Evolutionary conservation across 352 stramenopile species (phyloP).

Genomic region (Pythium rhizo-oryzae): DNA sequence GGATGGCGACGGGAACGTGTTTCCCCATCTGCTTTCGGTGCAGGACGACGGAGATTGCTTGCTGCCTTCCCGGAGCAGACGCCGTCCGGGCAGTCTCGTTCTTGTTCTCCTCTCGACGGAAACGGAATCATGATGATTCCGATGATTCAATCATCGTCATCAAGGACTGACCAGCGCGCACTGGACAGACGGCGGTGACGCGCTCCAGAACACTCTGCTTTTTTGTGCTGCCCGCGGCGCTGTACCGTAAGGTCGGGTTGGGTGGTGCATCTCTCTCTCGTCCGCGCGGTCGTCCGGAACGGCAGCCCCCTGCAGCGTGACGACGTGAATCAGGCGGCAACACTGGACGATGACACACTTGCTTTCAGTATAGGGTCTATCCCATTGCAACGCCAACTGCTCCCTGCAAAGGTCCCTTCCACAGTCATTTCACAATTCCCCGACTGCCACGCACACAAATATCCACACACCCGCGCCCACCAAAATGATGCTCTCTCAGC

Average conservation of each 20-base stretch:
- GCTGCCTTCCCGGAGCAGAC: constrained; percentile 3
- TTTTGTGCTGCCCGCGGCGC: background rate
- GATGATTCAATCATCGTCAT: too few relatives aligned
- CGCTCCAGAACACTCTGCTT: background rate
- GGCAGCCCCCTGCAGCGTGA: constrained; percentile 2
- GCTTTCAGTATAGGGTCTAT: constrained; percentile 9
- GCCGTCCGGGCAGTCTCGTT: too few relatives aligned
- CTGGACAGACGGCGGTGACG: constrained; percentile 25
- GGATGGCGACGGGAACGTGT: background rate
- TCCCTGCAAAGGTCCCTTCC: background rate
- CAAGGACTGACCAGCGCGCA: constrained; percentile 17
- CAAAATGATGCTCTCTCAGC: constrained; percentile 28
- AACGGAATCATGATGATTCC: too few relatives aligned
- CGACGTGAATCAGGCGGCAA: constrained; percentile 17
- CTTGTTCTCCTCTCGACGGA: constrained; percentile 3
- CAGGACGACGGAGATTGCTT: constrained; percentile 21
- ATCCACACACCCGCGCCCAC: constrained; percentile 19
- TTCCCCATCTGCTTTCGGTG: constrained; percentile 24
- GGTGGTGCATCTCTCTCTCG: constrained; percentile 13
- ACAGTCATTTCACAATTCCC: constrained; percentile 20
- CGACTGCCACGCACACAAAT: background rate
- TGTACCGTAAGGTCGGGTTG: background rate
- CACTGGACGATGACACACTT: constrained; percentile 8
- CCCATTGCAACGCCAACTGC: background rate
- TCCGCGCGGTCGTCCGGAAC: constrained; percentile 1